phyloP scores from a whole-genome alignment of 2,329 filamentous ascomycete genomes.

The Stromatinia cepivora region DNA sequence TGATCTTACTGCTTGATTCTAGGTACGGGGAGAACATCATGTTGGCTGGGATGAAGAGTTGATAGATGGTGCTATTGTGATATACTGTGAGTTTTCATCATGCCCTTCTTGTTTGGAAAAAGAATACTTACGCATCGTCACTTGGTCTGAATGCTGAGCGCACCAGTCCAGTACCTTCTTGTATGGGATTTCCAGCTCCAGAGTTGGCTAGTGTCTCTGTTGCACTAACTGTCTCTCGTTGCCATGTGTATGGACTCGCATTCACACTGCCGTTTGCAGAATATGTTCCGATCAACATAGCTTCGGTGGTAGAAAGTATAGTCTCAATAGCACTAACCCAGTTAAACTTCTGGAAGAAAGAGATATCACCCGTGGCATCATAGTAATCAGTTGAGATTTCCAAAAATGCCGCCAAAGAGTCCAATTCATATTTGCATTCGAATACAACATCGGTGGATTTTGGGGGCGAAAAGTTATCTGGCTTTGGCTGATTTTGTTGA shows the following conservation, averaged over 20 bases:
- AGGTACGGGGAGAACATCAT: constrained; percentile 76
- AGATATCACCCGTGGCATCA: constrained; percentile 67
- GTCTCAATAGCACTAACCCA: constrained; percentile 74
- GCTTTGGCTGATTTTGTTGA: constrained; percentile 57
- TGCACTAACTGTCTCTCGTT: constrained; percentile 67
- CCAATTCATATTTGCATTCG: constrained; percentile 95
- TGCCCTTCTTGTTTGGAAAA: too few species aligned
- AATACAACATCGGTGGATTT: constrained; percentile 74
- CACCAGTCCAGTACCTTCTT: constrained; percentile 72
- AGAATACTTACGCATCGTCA: constrained; percentile 66
- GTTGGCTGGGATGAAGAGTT: constrained; percentile 87
- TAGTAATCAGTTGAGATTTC: constrained; percentile 80
- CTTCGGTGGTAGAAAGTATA: constrained; percentile 66
- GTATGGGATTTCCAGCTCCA: constrained; percentile 79
- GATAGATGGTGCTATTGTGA: constrained; percentile 59
- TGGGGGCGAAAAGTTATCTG: constrained; percentile 65
- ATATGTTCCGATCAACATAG: constrained; percentile 76
- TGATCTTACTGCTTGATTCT: constrained; percentile 52
- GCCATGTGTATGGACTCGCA: constrained; percentile 70
- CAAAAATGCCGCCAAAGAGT: constrained; percentile 85
- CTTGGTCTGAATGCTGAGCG: constrained; percentile 87
- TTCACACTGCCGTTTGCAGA: constrained; percentile 56
- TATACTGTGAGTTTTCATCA: neutral
- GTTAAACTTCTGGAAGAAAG: constrained; percentile 69
- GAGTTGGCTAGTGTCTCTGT: constrained; percentile 79